Evolutionary conservation across 352 stramenopile species (phyloP), one percentile per base, ranked within the genome.

Genomic region (Pythium chondricola): DNA sequence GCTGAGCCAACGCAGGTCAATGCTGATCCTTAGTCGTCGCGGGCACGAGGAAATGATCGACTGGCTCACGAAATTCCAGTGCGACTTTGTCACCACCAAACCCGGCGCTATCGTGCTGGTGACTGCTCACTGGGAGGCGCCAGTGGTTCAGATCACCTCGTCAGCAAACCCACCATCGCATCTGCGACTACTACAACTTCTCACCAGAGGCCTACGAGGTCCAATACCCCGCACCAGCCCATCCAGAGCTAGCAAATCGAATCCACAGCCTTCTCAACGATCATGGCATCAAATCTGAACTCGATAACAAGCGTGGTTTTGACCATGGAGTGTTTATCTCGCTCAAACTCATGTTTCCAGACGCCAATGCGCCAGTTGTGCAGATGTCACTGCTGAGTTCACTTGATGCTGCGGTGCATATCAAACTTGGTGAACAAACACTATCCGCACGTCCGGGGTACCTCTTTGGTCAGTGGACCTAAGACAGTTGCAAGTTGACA

Each of bases 281-380:
- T 14, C 62, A 61, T 21, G 67, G 69, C 36, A 78, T 96, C 27
- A 44, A 45, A 14, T 65, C 67, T 7, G 53, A 71, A 52, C 50
- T 89, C 0, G 58, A 91, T 31, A 37, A 55, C 4, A 52, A 73
- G 14, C 71, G 89, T 22, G 85, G 85, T 3, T 95, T 84, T 47
- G 91, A 97, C 64, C 92, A 97, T 72, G 90, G 92, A 13, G 71
- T 94, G 13, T 97, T 97, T 56, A 74, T 98, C n/a, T 88, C 89
- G 6, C 69, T 97, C 46, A 83, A 92, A 51, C 43, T 96, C 26
- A 90, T 96, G 59, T 88, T 83, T 37, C 85, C 88, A 1, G 62
- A 92, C 21, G 86, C 83, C 7, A 71, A 96, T 44, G 82, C 97
- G 24, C 91, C 91, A 0, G 74, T 97, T 13, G 80, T 96, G 3